phyloP scores from a whole-genome alignment of 192 early-diverging fungal genomes.

The Dimargaris xerosporica region DNA sequence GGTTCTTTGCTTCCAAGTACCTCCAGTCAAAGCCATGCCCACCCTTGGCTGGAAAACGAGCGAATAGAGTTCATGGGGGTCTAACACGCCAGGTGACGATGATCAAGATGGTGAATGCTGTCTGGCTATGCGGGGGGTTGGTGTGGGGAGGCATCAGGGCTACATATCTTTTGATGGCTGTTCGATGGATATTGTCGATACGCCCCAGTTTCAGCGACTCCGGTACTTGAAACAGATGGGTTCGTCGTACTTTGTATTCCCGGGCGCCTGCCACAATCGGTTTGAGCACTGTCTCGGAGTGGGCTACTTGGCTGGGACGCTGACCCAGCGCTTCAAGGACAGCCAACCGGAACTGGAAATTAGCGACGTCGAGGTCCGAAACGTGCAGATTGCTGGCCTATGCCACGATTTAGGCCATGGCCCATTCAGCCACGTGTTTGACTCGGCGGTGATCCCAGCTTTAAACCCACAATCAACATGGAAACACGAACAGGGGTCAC shows the following conservation, averaged over 20 bases:
- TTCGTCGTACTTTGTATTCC: constrained; percentile 77
- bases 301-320: constrained; percentile 55
- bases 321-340: constrained; percentile 50
- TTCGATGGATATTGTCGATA: constrained; percentile 66
- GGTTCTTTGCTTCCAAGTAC: neutral
- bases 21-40: neutral
- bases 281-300: constrained; percentile 94
- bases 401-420: constrained; percentile 97
- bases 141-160: constrained; percentile 22
- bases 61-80: too few relatives aligned
- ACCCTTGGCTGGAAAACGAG: constrained; percentile 15
- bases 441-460: constrained; percentile 67
- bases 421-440: constrained; percentile 92
- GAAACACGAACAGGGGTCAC: constrained; percentile 66
- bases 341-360: constrained; percentile 71
- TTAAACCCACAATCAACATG: constrained; percentile 33
- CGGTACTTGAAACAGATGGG: constrained; percentile 86
- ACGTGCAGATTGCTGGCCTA: constrained; percentile 78
- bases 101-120: too few relatives aligned
- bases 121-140: too few relatives aligned
- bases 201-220: constrained; percentile 89
- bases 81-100: too few relatives aligned
- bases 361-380: constrained; percentile 60
- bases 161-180: constrained; percentile 58
- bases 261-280: constrained; percentile 86